Conservation (phyloP, 768 basidiomycete species). For the Kwoniella dendrophila region DNA sequence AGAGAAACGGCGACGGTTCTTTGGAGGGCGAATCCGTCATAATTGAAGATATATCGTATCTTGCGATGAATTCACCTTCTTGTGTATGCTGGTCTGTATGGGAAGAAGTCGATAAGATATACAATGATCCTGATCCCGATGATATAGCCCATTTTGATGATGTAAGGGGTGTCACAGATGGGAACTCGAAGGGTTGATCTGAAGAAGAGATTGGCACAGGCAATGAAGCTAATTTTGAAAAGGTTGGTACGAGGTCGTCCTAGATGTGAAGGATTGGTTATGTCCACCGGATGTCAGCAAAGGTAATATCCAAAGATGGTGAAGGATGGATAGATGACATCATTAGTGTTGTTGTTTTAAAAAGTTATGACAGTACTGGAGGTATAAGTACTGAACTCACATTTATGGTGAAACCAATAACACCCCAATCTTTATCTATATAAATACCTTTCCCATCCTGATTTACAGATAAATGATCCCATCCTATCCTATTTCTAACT, state of each 20-base stretch:
- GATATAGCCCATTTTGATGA: conserved; percentile 34
- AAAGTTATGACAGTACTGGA: background rate
- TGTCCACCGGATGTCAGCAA: no score
- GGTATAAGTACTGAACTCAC: conserved; percentile 27
- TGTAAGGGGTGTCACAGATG: conserved; percentile 27
- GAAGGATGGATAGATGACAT: background rate
- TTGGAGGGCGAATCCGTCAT: background rate
- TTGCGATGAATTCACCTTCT: conserved; percentile 29
- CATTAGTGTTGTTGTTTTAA: no score
- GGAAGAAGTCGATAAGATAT: conserved; percentile 32
- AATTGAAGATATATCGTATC: conserved; percentile 27
- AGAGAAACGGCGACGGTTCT: conserved; percentile 30
- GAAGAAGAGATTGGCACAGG: conserved; percentile 39
- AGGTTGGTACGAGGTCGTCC: conserved; percentile 33
- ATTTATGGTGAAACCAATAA: conserved; percentile 36
- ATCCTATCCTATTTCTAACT: conserved; percentile 41
- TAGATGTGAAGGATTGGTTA: conserved; percentile 3
- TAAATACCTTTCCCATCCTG: conserved; percentile 35
- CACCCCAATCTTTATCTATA: conserved; percentile 46
- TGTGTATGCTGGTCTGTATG: conserved; percentile 8
- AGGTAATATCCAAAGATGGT: no score
- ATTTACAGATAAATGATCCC: conserved; percentile 43
- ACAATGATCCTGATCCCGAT: conserved; percentile 37
- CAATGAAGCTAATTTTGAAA: conserved; percentile 29
- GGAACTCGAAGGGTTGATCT: conserved; percentile 38